Evolutionary conservation across 768 basidiomycete genomes (phyloP).

Genomic region (Kwoniella botswanensis): DNA sequence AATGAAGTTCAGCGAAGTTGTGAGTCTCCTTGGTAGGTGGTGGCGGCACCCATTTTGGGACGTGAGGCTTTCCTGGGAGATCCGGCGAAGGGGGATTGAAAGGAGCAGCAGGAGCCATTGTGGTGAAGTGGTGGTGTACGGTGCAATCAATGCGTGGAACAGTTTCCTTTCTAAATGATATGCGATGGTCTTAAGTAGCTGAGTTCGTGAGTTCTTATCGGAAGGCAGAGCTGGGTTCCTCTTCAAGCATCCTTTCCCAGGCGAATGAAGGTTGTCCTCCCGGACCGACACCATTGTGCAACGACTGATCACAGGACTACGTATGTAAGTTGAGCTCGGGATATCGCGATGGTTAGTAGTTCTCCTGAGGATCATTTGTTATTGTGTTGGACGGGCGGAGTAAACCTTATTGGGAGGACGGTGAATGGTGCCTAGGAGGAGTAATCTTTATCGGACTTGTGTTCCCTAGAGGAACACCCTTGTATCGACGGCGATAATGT

Average conservation of each 20-base stretch:
- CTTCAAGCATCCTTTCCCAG: background rate
- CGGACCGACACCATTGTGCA: background rate
- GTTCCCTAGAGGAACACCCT: background rate
- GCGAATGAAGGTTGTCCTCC: background rate
- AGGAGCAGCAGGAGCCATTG: slow-evolving; percentile 6
- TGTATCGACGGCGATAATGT: no score
- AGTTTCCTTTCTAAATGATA: no score
- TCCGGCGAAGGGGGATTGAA: slow-evolving; percentile 37
- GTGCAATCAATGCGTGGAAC: no score
- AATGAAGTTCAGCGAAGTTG: slow-evolving; percentile 36
- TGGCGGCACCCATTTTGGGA: slow-evolving; percentile 37
- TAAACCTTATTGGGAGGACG: background rate
- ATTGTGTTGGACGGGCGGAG: background rate
- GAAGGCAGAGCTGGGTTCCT: background rate
- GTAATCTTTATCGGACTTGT: background rate
- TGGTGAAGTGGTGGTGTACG: background rate
- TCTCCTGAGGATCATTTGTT: no score
- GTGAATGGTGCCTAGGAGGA: background rate
- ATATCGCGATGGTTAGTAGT: background rate
- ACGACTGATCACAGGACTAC: background rate
- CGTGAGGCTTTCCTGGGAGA: slow-evolving; percentile 30
- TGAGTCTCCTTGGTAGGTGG: slow-evolving; percentile 33
- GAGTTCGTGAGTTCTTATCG: no score
- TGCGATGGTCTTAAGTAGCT: no score
- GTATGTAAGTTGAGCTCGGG: background rate